A percentile compares a stretch with the other conserved stretches of the same genome.
Conservation (phyloP, 306 rosid genomes). For the Quercus parvula region DNA sequence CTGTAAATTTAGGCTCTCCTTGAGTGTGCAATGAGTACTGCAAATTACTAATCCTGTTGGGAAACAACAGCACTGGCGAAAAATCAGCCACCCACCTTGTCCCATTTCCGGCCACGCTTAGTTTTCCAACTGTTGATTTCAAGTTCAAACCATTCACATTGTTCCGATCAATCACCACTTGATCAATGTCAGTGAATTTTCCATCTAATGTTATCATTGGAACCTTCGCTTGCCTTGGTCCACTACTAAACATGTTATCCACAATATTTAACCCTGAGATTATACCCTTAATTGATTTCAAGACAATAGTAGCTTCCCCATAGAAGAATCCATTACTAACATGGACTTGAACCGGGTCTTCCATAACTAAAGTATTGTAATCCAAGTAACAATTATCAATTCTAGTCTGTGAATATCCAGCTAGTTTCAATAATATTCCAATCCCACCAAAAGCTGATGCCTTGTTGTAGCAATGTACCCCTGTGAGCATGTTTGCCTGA, state of each 20-base stretch:
- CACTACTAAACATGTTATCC: constrained; percentile 48
- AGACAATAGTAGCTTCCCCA: constrained; percentile 54
- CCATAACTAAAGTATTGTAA: constrained; percentile 60
- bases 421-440: constrained; percentile 55
- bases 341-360: constrained; percentile 76
- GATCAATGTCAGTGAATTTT: constrained; percentile 43
- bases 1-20: constrained; percentile 42
- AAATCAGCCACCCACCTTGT: constrained; percentile 64
- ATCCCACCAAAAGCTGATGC: constrained; percentile 61
- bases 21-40: constrained; percentile 46
- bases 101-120: constrained; percentile 39
- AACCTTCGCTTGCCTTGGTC: constrained; percentile 30
- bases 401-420: constrained; percentile 57
- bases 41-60: constrained; percentile 44
- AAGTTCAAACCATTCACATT: constrained; percentile 56
- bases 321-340: constrained; percentile 63
- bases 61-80: constrained; percentile 43
- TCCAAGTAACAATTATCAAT: constrained; percentile 64
- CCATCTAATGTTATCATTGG: constrained; percentile 60
- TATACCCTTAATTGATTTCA: constrained; percentile 49
- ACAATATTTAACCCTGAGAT: constrained; percentile 56
- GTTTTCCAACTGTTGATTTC: constrained; percentile 60
- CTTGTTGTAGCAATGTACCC: constrained; percentile 66
- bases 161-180: constrained; percentile 61
- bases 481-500: constrained; percentile 61